These are phyloP conservation scores for Fusarium miscanthi DNA, from an alignment of 2,329 filamentous ascomycete species.

Conservation along the genomic window DNA sequence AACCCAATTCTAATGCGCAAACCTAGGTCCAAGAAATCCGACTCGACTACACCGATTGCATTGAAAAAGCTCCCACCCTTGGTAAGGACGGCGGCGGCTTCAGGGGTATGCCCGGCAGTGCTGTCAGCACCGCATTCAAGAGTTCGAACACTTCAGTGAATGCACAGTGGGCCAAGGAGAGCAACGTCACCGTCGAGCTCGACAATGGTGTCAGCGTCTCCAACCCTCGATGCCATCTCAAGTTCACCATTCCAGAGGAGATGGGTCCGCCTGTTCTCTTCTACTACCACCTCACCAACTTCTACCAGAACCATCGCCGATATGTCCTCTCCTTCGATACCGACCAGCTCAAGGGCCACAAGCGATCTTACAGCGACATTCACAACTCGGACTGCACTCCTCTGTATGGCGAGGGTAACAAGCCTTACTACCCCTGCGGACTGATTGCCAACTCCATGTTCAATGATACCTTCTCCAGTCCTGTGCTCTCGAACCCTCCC, in stretches of 20 bases:
- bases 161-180: constrained; percentile 57
- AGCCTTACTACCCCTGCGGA: constrained; percentile 92
- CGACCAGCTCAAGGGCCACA: constrained; percentile 80
- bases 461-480: constrained; percentile 86
- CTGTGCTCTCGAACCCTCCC: constrained; percentile 67
- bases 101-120: constrained; percentile 63
- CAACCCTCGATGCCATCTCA: constrained; percentile 73
- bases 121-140: constrained; percentile 79
- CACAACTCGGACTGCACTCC: constrained; percentile 79
- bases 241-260: constrained; percentile 82
- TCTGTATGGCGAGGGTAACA: constrained; percentile 68
- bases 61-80: constrained; percentile 61
- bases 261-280: constrained; percentile 86
- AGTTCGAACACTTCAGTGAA: constrained; percentile 55
- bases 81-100: constrained; percentile 51
- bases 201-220: constrained; percentile 48
- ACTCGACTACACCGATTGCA: constrained; percentile 90
- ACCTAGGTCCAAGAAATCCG: constrained; percentile 85
- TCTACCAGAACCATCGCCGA: constrained; percentile 98
- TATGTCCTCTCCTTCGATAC: constrained; percentile 92
- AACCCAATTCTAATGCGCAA: constrained; percentile 18
- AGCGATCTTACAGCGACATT: constrained; percentile 70
- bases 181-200: constrained; percentile 51
- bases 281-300: constrained; percentile 96
- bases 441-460: constrained; percentile 97